Evolutionary conservation across 1,139 yeast species (phyloP), one percentile per base, ranked within the genome.

Genomic region (Geotrichum citri-aurantii): DNA sequence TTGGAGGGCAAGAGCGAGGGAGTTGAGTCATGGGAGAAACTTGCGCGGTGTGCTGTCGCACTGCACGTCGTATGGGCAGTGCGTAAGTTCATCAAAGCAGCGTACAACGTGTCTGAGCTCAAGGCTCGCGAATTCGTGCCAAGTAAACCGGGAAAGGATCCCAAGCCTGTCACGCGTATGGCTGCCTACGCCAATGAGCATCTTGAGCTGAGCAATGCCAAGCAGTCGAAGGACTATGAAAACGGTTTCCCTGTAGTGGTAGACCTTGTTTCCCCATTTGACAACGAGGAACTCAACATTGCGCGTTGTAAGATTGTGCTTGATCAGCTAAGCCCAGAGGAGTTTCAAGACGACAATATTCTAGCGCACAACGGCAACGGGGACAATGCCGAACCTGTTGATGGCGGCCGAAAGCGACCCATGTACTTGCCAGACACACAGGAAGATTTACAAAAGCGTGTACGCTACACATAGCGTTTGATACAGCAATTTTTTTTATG

Each of bases 41-140:
- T 52, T 8, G 57, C 50, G 14, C 56, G 37, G 17, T 26, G 56
- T 26, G 58, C 56, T 44, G 53, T 63, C 12, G 54, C 60, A 1
- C 29, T 64, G 10, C 61, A 59, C 29, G 55, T 62, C 11, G 29
- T 56, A 23, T 59, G 62, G 59, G 31, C 52, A 14, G 50, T 64
- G 5, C 58, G 66, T 14, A 26, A 57, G 12, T 63, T 60, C 48
- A 19, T 64, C 48, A 54, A 58, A 14, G 53, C 56, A 17, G 59
- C 59, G 0, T 64, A 62, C 52, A 56, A 57, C 26, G 26, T 63
- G 29, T 48, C 61, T 5, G 66, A 64, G 37, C 59, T 62, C 19
- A 56, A 56, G 24, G 57, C 59, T 23, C 57, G 61, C n/a, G 62
- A 61, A 27, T 61, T 60, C 31, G 55, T 56, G 23, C 58, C 61